Base-by-base conservation (phyloP, 352 stramenopile species). In the Globisporangium mamillatum region DNA sequence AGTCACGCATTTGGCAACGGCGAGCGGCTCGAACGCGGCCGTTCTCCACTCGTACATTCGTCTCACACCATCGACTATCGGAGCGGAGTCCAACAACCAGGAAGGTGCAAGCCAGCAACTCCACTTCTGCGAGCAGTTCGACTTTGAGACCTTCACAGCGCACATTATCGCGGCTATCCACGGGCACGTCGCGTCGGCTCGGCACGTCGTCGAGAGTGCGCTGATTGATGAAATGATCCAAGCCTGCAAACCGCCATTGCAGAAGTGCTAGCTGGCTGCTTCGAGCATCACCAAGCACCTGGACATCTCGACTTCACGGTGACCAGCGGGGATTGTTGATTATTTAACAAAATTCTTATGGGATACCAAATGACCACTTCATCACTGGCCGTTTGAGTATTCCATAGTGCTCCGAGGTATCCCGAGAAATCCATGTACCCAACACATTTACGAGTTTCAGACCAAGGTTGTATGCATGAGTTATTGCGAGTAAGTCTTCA, bases 171-270 rank as follows among this genome's bases (percentile, higher is more conserved):
- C 71, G 22, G 65, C 68, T 10, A 78, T 77, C 12, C 66, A 75
- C 22, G 65, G 75, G 18, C 70, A 72, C 22, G 70, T 70, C 4
- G 72, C 72, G 55, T 73, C 67, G 56, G 74, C 80, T 14, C 76
- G 71, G 34, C 68, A 75, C 58, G 69, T 59, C 2, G 67, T 82
- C 10, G 76, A 82, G 63, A 82, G 76, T 48, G 34, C 77, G 6
- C 46, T 82, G 62, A 50, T 67, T 1, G 62, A 67, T 24, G 50
- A 61, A 25, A 61, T 61, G 62, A 22, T 50, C n/a, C 61, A 34
- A 64, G 29, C 18, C 44, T 50, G 16, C n/a, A 60, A 58, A 12
- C n/a, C 20, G 16, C 3, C 20, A 20, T 3, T 14, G 18, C 24
- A 53, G 18, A 25, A 4, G n/a, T 53, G 46, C 46, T 53, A 53